phyloP scores from a whole-genome alignment of 225 moss, liverwort and hornwort genomes.

The Bryoerythrophyllum caledonicum region DNA sequence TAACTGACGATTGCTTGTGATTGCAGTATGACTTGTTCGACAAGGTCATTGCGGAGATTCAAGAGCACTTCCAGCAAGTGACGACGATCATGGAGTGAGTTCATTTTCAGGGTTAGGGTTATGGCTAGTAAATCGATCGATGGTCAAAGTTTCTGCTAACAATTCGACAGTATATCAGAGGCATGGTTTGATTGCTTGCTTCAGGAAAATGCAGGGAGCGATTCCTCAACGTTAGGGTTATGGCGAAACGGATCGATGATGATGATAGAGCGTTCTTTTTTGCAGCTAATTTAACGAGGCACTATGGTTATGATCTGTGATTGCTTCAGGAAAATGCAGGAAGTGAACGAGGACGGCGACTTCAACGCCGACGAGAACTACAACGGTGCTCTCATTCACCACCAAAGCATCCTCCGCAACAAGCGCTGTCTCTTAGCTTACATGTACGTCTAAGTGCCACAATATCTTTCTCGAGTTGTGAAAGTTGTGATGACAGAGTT shows the following conservation, averaged over 20 bases:
- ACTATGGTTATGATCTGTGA: background rate
- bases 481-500: background rate
- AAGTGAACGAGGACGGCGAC: slow-evolving; percentile 45
- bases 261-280: background rate
- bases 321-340: slow-evolving; percentile 62
- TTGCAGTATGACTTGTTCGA: slow-evolving; percentile 89
- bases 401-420: slow-evolving; percentile 89
- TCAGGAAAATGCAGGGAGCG: too few species aligned
- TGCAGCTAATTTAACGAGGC: background rate
- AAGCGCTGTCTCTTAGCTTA: slow-evolving; percentile 97
- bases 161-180: too few species aligned
- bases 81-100: slow-evolving; percentile 78
- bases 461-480: background rate
- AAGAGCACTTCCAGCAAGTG: slow-evolving; percentile 83
- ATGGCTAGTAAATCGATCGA: too few species aligned
- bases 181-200: too few species aligned
- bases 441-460: slow-evolving; percentile 48
- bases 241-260: too few species aligned
- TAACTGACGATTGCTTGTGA: too few species aligned
- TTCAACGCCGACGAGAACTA: slow-evolving; percentile 63
- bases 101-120: background rate
- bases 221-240: background rate
- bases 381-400: slow-evolving; percentile 90
- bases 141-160: too few species aligned
- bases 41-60: slow-evolving; percentile 80